phyloP scores from a whole-genome alignment of 306 rosid species.

The Cicer yamashitae region DNA sequence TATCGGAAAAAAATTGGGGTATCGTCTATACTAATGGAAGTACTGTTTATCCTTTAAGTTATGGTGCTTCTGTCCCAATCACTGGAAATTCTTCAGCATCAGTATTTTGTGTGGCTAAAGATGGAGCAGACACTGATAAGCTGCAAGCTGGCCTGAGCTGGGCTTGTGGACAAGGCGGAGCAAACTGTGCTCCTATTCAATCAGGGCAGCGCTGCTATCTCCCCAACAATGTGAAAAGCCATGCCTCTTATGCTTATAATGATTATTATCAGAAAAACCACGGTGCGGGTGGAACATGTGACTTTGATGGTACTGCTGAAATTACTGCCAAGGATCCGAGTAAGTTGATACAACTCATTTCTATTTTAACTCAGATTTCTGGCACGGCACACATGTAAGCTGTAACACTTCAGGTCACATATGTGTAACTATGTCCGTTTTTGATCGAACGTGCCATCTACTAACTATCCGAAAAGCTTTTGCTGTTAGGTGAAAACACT shows the following conservation, averaged over 20 bases:
- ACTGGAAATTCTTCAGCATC: constrained; percentile 61
- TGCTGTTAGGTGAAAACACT: neutral
- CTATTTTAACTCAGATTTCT: constrained; percentile 26
- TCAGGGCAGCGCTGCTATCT: constrained; percentile 69
- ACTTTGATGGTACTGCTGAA: constrained; percentile 83
- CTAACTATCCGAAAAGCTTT: neutral
- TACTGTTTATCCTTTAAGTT: constrained; percentile 70
- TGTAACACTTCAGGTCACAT: constrained; percentile 1
- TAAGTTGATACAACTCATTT: constrained; percentile 57
- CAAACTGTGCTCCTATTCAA: constrained; percentile 86
- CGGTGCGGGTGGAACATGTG: constrained; percentile 86
- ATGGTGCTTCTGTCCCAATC: constrained; percentile 49
- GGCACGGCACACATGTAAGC: constrained; percentile 6
- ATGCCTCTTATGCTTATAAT: constrained; percentile 92
- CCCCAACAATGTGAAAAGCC: constrained; percentile 70
- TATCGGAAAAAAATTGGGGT: constrained; percentile 86
- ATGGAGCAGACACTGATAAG: constrained; percentile 76
- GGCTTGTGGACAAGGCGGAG: constrained; percentile 99
- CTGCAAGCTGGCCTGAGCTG: constrained; percentile 82
- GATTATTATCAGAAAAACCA: constrained; percentile 85
- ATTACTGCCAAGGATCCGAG: constrained; percentile 74
- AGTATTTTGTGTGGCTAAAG: constrained; percentile 81
- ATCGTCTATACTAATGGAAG: constrained; percentile 74
- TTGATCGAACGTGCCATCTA: constrained; percentile 2
- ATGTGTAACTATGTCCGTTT: neutral